A percentile compares a stretch with the other conserved stretches of the same genome.
Evolutionary conservation across 225 moss, liverwort and hornwort genomes (phyloP).

Genomic region (Pleurozium schreberi): DNA sequence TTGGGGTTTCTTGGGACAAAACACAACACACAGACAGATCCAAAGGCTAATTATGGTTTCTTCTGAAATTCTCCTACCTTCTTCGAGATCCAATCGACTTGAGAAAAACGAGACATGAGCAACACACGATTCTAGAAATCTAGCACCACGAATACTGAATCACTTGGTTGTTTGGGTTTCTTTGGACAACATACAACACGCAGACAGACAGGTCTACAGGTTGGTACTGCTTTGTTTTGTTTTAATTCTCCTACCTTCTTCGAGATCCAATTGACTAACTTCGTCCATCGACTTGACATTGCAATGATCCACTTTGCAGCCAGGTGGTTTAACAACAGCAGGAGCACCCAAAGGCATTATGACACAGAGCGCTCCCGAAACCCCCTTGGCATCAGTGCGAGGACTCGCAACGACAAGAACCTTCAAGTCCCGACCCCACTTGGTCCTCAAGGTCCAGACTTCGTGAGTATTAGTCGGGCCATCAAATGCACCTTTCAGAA

Average conservation of each 20-base stretch:
- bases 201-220: background rate
- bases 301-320: conserved; percentile 10
- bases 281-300: conserved; percentile 15
- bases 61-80: background rate
- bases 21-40: background rate
- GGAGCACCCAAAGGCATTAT: conserved; percentile 12
- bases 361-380: conserved; percentile 25
- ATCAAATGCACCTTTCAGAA: conserved; percentile 19
- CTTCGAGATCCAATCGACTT: background rate
- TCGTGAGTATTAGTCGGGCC: conserved; percentile 17
- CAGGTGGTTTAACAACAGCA: background rate
- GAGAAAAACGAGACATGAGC: background rate
- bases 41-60: background rate
- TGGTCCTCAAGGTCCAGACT: conserved; percentile 36
- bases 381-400: conserved; percentile 19
- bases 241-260: conserved; percentile 3
- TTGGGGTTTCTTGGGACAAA: background rate
- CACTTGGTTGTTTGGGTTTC: background rate
- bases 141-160: background rate
- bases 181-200: background rate
- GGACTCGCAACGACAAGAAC: conserved; percentile 20
- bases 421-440: conserved; percentile 29
- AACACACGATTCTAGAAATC: background rate
- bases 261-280: conserved; percentile 4
- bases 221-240: background rate